These are phyloP conservation scores for Chrysopogon serrulatus DNA, from an alignment of 176 grass and related monocot species.

Conservation along the genomic window DNA sequence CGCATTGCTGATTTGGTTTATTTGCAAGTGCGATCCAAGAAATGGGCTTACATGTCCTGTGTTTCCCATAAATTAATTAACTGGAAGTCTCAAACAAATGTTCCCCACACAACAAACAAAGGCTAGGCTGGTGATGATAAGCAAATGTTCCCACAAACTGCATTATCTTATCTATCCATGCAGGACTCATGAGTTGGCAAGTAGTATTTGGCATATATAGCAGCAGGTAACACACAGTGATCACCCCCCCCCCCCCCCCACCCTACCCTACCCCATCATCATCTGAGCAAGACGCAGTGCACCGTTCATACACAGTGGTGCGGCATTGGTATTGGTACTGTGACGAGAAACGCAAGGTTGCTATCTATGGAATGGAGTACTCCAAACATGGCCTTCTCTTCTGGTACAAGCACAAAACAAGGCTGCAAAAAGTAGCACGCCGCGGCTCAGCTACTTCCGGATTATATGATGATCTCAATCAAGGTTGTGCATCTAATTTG, in stretches of 20 bases:
- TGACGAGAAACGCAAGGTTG: background rate
- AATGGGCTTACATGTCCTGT: no score
- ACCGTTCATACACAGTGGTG: background rate
- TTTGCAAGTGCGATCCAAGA: no score
- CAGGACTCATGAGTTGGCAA: background rate
- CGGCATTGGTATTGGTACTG: background rate
- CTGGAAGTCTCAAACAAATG: background rate
- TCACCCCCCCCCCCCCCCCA: no score
- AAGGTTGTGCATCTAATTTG: background rate
- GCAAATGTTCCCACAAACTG: background rate
- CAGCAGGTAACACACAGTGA: background rate
- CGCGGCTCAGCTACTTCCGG: conserved; percentile 1
- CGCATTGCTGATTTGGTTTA: no score
- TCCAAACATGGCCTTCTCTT: conserved; percentile 4
- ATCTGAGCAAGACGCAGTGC: background rate
- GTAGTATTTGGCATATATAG: background rate
- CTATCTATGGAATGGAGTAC: background rate
- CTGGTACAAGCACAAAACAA: conserved; percentile 12
- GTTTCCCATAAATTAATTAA: no score
- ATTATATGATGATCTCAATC: background rate
- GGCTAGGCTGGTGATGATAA: background rate
- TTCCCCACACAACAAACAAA: background rate
- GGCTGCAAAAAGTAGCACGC: conserved; percentile 12
- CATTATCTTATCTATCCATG: background rate
- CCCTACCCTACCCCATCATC: no score